A percentile compares a stretch with the other conserved stretches of the same genome.
Evolutionary conservation across 2,329 filamentous ascomycete species (phyloP).

Genomic region (Botrytis squamosa): DNA sequence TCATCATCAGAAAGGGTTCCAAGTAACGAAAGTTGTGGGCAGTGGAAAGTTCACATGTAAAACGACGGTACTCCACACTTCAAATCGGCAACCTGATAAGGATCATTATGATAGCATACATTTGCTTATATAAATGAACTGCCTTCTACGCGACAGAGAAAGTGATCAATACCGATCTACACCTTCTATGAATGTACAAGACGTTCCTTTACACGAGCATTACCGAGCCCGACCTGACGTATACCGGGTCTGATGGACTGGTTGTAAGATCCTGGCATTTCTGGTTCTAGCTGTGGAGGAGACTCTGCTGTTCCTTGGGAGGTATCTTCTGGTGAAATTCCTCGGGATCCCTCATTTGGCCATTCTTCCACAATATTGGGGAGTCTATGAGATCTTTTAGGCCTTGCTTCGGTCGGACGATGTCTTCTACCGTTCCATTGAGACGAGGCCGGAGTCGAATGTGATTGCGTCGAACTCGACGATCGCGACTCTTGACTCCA

Average conservation of each 20-base stretch:
- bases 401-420: not conserved
- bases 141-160: not conserved
- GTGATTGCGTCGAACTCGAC: not conserved
- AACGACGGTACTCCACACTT: not conserved
- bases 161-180: not conserved
- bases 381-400: not conserved
- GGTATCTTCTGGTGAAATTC: not conserved
- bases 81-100: not conserved
- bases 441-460: not conserved
- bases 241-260: not conserved
- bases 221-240: not conserved
- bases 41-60: not conserved
- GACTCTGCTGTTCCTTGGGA: not conserved
- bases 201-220: not conserved
- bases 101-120: not conserved
- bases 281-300: not conserved
- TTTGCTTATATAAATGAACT: not conserved
- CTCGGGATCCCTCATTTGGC: not conserved
- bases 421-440: not conserved
- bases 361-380: conserved; percentile 1
- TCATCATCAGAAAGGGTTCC: not conserved
- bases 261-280: not conserved
- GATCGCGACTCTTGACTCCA: not conserved
- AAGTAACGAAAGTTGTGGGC: not conserved
- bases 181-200: not conserved